Evolutionary conservation across 768 basidiomycete genomes (phyloP).

Genomic region (Lactifluus piperatus): DNA sequence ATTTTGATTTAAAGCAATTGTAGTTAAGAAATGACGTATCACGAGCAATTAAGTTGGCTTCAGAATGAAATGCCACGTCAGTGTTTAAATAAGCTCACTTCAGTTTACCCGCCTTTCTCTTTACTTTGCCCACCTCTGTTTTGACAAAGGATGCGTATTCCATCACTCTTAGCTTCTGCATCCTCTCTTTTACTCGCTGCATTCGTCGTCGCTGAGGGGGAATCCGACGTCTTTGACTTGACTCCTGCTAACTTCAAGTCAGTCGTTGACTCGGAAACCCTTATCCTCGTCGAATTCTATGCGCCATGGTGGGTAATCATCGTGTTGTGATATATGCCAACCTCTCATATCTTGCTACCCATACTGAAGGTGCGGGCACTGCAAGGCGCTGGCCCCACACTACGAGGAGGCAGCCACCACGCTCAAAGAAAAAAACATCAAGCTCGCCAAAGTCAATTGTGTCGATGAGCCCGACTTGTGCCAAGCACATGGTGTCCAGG

Average conservation of each 20-base stretch:
- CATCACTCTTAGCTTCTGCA: slow-evolving; percentile 38
- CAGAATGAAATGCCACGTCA: slow-evolving; percentile 2
- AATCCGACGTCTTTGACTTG: slow-evolving; percentile 78
- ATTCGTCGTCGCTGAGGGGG: slow-evolving; percentile 41
- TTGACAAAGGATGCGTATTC: slow-evolving; percentile 55
- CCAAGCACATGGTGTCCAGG: slow-evolving; percentile 77
- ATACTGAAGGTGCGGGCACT: slow-evolving; percentile 76
- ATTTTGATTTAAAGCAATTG: slow-evolving; percentile 47
- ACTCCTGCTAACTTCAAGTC: slow-evolving; percentile 61
- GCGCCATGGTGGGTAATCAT: slow-evolving; percentile 60
- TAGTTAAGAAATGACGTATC: slow-evolving; percentile 12
- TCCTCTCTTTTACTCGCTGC: slow-evolving; percentile 47
- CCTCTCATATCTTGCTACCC: background rate
- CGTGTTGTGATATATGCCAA: background rate
- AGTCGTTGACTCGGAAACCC: slow-evolving; percentile 51
- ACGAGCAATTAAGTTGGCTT: background rate
- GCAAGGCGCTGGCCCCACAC: slow-evolving; percentile 90
- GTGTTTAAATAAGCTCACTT: background rate
- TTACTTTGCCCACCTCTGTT: slow-evolving; percentile 11
- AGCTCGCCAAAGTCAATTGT: slow-evolving; percentile 94
- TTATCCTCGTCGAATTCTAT: slow-evolving; percentile 93
- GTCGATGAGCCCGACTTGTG: slow-evolving; percentile 92
- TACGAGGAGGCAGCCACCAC: slow-evolving; percentile 91
- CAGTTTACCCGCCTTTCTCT: background rate
- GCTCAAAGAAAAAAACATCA: slow-evolving; percentile 84